Base-by-base conservation (phyloP, 2,329 filamentous ascomycete genomes). In the Monosporascus sp. region DNA sequence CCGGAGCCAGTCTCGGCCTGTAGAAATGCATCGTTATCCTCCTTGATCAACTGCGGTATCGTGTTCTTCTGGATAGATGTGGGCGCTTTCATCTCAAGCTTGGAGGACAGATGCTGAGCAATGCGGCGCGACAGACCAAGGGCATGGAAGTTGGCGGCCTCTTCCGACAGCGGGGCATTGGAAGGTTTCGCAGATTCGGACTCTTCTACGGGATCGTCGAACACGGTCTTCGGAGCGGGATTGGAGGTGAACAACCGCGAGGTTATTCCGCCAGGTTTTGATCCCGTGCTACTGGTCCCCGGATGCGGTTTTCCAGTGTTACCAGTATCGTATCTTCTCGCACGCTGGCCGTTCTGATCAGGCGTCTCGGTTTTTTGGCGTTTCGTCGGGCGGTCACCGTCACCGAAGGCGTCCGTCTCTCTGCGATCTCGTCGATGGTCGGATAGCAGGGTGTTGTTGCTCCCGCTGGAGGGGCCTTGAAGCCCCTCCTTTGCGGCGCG, bases 1-100 rank as follows among this genome's bases (percentile, higher is more conserved):
- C 94, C 94, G 0, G 94, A 99, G 61, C 94, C 94, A 0, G 94
- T 99, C 73, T 99, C 88, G 3, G 94, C 95, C 69, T 97, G 94
- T 36, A 99, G 87, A 64, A 99, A 99, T 2, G 92, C 92, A 75
- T 99, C 94, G 46, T 83, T 86, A 62, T 96, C 88, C 51, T 88
- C 86, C 43, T 85, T 85, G 45, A 96, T 73, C 56, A 99, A 74
- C 62, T 94, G 86, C 43, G 88, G 81, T 40, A 99, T 86, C 1
- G 93, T 88, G 57, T 90, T 90, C 63, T 92, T 92, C 73, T 99
- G 94, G 67, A 99, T 97, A 0, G 90, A 91, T 0, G 94, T 99
- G 6, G 94, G 94, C 0, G 90, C 88, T 67, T 92, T 94, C 68
- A 99, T 81, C 53, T 87, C 82, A 71, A 99, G 85, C 72, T 96